Percentiles rank a stretch among this genome's conserved stretches.
phyloP scores from a whole-genome alignment of 2,329 filamentous ascomycete species.

The Pseudogymnoascus sp. region DNA sequence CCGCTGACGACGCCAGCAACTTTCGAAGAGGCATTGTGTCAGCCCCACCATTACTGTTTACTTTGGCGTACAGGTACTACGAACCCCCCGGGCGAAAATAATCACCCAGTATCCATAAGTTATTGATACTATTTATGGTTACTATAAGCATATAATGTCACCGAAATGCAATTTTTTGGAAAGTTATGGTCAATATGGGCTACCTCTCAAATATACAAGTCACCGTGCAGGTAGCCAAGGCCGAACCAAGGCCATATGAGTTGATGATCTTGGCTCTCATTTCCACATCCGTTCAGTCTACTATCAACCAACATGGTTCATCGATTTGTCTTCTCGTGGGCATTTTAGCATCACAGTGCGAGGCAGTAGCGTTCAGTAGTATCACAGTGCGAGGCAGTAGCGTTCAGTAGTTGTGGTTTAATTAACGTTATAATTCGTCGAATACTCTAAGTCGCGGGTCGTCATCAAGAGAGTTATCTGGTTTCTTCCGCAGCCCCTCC shows the following conservation, averaged over 20 bases:
- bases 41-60: constrained; percentile 1
- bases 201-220: not conserved
- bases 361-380: not conserved
- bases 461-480: constrained; percentile 16
- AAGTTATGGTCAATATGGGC: not conserved
- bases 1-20: constrained; percentile 3
- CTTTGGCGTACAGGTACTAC: not conserved
- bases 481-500: constrained; percentile 37
- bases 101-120: not conserved
- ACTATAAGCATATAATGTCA: not conserved
- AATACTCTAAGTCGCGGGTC: constrained; percentile 26
- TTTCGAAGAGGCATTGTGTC: not conserved
- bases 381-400: not conserved
- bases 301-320: not conserved
- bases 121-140: not conserved
- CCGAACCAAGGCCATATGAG: not conserved
- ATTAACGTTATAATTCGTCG: constrained; percentile 26
- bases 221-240: constrained; percentile 4
- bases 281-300: not conserved
- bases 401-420: not conserved
- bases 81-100: not conserved
- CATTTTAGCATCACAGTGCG: not conserved
- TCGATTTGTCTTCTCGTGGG: not conserved
- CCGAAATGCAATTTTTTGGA: not conserved
- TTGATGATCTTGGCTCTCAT: not conserved